These are phyloP conservation scores for Dothiorella sarmentorum DNA, from an alignment of 2,329 filamentous ascomycete species.

Conservation along the genomic window DNA sequence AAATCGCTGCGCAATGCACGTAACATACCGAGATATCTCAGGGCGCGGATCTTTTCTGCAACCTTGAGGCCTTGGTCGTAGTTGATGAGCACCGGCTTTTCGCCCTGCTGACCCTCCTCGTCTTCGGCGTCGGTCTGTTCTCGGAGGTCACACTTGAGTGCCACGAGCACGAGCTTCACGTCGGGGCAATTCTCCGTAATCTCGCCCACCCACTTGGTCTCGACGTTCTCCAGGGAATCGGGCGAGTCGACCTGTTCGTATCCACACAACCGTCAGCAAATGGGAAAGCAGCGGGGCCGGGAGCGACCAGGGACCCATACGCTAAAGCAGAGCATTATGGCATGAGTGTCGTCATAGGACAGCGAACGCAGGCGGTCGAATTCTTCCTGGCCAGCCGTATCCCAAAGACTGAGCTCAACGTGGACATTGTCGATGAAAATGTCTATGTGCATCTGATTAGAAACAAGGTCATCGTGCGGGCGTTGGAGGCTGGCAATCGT, in stretches of 20 bases:
- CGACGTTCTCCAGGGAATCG: slow-evolving; percentile 96
- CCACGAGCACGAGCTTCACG: slow-evolving; percentile 91
- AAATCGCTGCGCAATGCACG: neutral
- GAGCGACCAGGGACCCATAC: slow-evolving; percentile 22
- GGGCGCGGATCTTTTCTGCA: slow-evolving; percentile 83
- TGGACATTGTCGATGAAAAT: slow-evolving; percentile 98
- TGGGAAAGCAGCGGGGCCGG: neutral
- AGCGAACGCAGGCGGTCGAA: slow-evolving; percentile 94
- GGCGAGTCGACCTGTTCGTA: slow-evolving; percentile 73
- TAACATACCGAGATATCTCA: slow-evolving; percentile 75
- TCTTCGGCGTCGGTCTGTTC: slow-evolving; percentile 64
- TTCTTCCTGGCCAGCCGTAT: slow-evolving; percentile 97
- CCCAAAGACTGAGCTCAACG: slow-evolving; percentile 96
- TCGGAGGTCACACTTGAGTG: slow-evolving; percentile 92
- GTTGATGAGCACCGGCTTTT: slow-evolving; percentile 65
- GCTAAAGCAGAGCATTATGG: slow-evolving; percentile 98
- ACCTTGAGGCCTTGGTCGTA: slow-evolving; percentile 92
- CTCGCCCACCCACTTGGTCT: slow-evolving; percentile 97
- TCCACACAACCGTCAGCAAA: neutral
- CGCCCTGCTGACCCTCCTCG: slow-evolving; percentile 53
- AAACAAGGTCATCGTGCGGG: neutral
- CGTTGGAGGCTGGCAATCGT: slow-evolving; percentile 25
- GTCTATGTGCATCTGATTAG: slow-evolving; percentile 53
- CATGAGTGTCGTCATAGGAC: slow-evolving; percentile 96
- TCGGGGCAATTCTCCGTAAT: slow-evolving; percentile 97